Percentiles rank a stretch among this genome's conserved stretches.
Evolutionary conservation across 108 stramenopile species (phyloP).

Genomic region (Licmophora abbreviata): DNA sequence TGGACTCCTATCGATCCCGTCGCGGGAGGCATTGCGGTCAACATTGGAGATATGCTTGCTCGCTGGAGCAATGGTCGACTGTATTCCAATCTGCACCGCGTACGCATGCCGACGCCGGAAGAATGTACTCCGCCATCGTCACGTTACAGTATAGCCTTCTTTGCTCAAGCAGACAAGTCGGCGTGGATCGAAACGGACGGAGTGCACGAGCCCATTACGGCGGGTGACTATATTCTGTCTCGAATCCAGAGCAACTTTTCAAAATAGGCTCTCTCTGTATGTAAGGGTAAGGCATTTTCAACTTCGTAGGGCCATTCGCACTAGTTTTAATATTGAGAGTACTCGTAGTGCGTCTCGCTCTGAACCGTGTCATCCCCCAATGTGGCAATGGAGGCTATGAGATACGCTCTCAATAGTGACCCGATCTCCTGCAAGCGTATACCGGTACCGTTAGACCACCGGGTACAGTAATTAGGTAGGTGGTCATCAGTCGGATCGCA

Average conservation of each 20-base stretch:
- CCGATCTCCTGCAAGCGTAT: no score
- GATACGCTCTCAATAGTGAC: no score
- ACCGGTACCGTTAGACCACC: no score
- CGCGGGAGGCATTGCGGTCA: slow-evolving; percentile 41
- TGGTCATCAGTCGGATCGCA: no score
- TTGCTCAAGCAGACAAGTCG: slow-evolving; percentile 35
- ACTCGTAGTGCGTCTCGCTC: no score
- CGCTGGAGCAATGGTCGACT: slow-evolving; percentile 33
- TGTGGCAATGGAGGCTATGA: no score
- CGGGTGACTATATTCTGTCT: slow-evolving; percentile 35
- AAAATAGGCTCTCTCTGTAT: no score
- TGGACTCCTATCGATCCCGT: slow-evolving; percentile 32
- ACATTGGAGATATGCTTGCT: slow-evolving; percentile 47
- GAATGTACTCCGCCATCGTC: slow-evolving; percentile 22
- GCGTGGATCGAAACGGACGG: slow-evolving; percentile 20
- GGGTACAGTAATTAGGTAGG: no score
- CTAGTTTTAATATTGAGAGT: no score
- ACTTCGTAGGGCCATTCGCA: no score
- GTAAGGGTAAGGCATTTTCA: no score
- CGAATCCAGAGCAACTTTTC: slow-evolving; percentile 28
- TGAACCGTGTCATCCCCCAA: no score
- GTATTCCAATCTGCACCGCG: slow-evolving; percentile 42
- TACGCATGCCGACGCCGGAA: slow-evolving; percentile 30
- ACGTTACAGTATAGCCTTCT: slow-evolving; percentile 38
- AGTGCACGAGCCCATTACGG: slow-evolving; percentile 29